These are phyloP conservation scores for Sedum album DNA, from an alignment of 164 flowering plant species.

Conservation along the genomic window DNA sequence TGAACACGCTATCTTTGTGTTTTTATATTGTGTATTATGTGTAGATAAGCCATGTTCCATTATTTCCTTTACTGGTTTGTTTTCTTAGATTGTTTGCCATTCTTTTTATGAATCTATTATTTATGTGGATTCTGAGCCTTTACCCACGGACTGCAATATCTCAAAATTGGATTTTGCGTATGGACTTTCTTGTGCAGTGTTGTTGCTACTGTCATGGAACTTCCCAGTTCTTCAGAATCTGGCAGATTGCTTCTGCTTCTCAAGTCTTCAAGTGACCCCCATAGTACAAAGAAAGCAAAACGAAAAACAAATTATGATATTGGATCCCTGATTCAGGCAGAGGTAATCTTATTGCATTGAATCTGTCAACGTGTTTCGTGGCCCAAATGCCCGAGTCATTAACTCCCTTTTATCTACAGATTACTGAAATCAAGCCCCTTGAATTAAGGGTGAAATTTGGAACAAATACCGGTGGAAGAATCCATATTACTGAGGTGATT, in stretches of 20 bases:
- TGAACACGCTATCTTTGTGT: not conserved
- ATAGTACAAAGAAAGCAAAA: constrained; percentile 68
- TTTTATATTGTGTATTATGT: not conserved
- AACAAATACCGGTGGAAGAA: constrained; percentile 57
- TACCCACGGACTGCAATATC: not conserved
- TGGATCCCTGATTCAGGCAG: constrained; percentile 81
- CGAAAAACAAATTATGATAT: constrained; percentile 52
- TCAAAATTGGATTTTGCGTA: not conserved
- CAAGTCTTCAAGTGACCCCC: constrained; percentile 49
- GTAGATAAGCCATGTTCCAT: too few species aligned
- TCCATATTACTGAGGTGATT: constrained; percentile 86
- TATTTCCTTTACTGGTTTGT: not conserved
- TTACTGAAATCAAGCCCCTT: constrained; percentile 66
- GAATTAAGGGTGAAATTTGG: constrained; percentile 84
- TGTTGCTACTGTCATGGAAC: constrained; percentile 61
- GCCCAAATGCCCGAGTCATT: not conserved
- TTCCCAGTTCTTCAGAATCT: constrained; percentile 49
- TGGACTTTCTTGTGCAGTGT: constrained; percentile 38
- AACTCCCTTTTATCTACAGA: constrained; percentile 27
- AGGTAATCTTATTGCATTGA: constrained; percentile 35
- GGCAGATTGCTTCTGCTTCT: constrained; percentile 80
- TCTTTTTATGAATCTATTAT: not conserved
- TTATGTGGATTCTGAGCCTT: not conserved
- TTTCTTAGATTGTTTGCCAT: too few species aligned
- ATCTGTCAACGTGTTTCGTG: not conserved